A percentile compares a stretch with the other conserved stretches of the same genome.
These are phyloP conservation scores for Coemansia sp. DNA, from an alignment of 192 early-diverging fungal genomes.

Conservation along the genomic window DNA sequence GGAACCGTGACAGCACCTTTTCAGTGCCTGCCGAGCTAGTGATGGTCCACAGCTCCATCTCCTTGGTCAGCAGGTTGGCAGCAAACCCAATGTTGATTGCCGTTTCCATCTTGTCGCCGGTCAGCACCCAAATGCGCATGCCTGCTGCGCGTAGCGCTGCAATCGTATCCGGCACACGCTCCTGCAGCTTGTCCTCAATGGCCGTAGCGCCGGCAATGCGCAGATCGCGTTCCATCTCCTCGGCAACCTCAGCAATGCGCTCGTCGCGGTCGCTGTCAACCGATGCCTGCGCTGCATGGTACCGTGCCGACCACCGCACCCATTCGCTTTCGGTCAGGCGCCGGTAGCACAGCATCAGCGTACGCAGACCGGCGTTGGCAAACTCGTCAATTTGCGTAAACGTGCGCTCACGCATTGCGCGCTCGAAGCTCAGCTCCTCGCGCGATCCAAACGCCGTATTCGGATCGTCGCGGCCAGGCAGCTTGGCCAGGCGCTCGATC, in stretches of 20 bases:
- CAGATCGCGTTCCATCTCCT: constrained; percentile 77
- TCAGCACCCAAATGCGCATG: constrained; percentile 96
- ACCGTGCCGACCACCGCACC: constrained; percentile 67
- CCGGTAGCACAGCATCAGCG: constrained; percentile 81
- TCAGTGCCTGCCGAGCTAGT: constrained; percentile 40
- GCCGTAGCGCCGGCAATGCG: constrained; percentile 88
- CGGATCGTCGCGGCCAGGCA: constrained; percentile 12
- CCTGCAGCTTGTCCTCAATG: constrained; percentile 96
- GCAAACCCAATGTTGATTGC: constrained; percentile 98
- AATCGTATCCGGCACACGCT: constrained; percentile 91
- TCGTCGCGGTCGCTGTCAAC: constrained; percentile 69
- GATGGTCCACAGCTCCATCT: constrained; percentile 67
- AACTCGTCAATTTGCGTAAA: constrained; percentile 67
- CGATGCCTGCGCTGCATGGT: constrained; percentile 66
- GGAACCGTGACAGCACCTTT: constrained; percentile 46
- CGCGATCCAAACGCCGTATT: constrained; percentile 17
- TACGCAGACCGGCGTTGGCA: constrained; percentile 83
- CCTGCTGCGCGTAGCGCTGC: constrained; percentile 75
- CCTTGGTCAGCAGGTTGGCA: constrained; percentile 63
- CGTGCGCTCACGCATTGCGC: constrained; percentile 56
- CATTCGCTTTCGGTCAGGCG: constrained; percentile 69
- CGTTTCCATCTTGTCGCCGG: constrained; percentile 97
- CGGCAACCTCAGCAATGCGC: constrained; percentile 64
- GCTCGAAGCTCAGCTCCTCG: constrained; percentile 49
- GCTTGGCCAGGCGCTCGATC: constrained; percentile 61